Base-by-base conservation (phyloP, 306 rosid species). In the Gleditsia sinensis region DNA sequence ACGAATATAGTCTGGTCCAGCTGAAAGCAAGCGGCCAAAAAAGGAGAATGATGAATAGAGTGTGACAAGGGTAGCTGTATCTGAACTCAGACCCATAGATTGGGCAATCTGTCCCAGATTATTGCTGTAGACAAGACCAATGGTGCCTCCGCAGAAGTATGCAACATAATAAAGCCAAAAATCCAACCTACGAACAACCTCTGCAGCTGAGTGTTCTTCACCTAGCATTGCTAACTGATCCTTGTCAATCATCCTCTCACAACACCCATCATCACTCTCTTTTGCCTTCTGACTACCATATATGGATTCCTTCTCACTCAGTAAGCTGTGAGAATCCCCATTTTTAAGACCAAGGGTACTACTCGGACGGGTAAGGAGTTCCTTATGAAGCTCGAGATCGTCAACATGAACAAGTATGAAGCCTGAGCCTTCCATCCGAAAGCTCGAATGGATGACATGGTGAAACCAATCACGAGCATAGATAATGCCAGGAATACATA, bases 31-130 rank as follows among this genome's bases (percentile, higher is more conserved):
- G 45, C 99, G 93, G 45, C 99, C 99, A 39, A 95, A 95, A 85
- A 95, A 95, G 61, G 99, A 95, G 83, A 90, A 92, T 21, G 99
- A 74, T 3, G 99, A 88, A 79, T 92, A 95, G 53, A 95, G 86
- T 0, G 98, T 95, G 21, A 95, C 86, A 21, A 95, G 88, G 5
- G 91, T 78, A 0, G 89, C 75, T 9, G 91, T 87, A 13, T 71
- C 69, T 36, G 96, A 83, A 70, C 81, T 69, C 46, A 74, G 72
- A 48, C 96, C 96, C 24, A 95, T 43, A 58, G 99, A 95, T 63
- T 95, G 98, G 46, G 97, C 89, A 56, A 95, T 95, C 86, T 95
- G 99, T 39, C 99, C 99, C 25, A 95, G 80, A 76, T 95, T 95
- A 75, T 95, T 95, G 82, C 98, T 95, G 84, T 90, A 95, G 8